Evolutionary conservation across 495 filamentous ascomycete species (phyloP), one percentile per base, ranked within the genome.

Genomic region (Annulohypoxylon maeteangense): DNA sequence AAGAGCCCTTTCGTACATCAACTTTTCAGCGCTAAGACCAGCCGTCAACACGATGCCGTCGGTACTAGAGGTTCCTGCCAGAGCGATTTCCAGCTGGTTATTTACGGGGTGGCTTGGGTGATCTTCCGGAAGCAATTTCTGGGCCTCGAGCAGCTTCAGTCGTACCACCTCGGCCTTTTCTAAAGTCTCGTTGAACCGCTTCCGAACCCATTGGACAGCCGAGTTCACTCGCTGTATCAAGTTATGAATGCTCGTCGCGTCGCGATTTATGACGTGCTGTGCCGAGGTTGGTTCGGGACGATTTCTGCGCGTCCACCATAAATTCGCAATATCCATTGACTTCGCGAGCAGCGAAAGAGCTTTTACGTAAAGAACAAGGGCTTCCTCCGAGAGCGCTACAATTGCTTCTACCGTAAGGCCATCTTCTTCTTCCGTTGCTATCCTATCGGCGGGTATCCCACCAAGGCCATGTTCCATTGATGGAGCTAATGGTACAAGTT

Each of bases 1-100:
- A 22, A 97, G 80, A 3, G 95, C 95, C 12, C 95, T 92, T 69
- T 99, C 96, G 72, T 97, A 99, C 96, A 99, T 99, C 51, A 99
- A 80, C 79, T 93, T 97, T 81, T 98, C 95, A 0, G 95, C 95
- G 20, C 94, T 97, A 42, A 98, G 88, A 5, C 95, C 95, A 5
- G 88, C 83, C 2, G 84, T 88, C 12, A 92, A 70, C 18, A 83
- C 76, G 10, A 86, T 83, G 0, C 84, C 83, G 38, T 83, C 82
- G 0, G 78, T 75, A 57, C 91, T 92, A 2, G 88, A 85, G 34
- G 87, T 89, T 29, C 85, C 86, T 0, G 82, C 79, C 29, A 88
- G 78, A 0, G 84, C 83, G 3, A 74, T 74, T 18, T 86, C 83
- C 22, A 71, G 65, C 27, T 74, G 72, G 56, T 91, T 89, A 74